Base-by-base conservation (phyloP, 2,329 filamentous ascomycete species). In the Calonectria crousiana region DNA sequence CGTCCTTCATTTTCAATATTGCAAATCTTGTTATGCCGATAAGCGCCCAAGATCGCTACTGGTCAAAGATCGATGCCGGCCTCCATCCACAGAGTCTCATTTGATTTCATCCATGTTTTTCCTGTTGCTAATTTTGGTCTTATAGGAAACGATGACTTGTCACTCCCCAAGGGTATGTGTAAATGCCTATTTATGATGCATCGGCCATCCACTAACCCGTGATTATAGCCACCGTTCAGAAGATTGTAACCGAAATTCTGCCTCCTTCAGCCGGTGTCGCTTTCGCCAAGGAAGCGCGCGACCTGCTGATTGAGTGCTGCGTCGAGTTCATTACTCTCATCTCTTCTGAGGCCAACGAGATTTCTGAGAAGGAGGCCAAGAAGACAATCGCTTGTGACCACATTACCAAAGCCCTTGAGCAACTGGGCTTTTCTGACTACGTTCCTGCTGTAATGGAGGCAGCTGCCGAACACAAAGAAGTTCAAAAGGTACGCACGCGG, bases 301-400 rank as follows among this genome's bases (percentile, higher is more conserved):
- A 99, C 83, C 90, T 98, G 3, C 90, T 99, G 67, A 99, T 99
- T 81, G 97, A 98, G 88, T 98, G 97, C 87, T 99, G 97, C 83
- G 96, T 99, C 82, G 97, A 99, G 85, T 99, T 99, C 85, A 98
- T 99, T 85, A 98, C 97, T 23, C 92, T 99, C 81, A 94, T 99
- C 80, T 98, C 96, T n/a, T 98, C 95, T 62, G 96, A 99, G 87
- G 97, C 97, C 76, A 99, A 99, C 85, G 97, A 99, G 81, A 99
- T 99, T 77, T 97, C 96, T 16, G 97, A 99, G 84, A 98, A 98
- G 85, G 97, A 99, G 82, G 95, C 96, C 65, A 99, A 99, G 89
- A 99, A 99, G 90, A 99, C 97, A 5, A 99, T 99, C 80, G 96
- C 96, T 16, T 98, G 95, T 84, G 97, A 99, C 82, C 97, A 99